phyloP scores from a whole-genome alignment of 345 rosid genomes.

The Acer yangbiense region DNA sequence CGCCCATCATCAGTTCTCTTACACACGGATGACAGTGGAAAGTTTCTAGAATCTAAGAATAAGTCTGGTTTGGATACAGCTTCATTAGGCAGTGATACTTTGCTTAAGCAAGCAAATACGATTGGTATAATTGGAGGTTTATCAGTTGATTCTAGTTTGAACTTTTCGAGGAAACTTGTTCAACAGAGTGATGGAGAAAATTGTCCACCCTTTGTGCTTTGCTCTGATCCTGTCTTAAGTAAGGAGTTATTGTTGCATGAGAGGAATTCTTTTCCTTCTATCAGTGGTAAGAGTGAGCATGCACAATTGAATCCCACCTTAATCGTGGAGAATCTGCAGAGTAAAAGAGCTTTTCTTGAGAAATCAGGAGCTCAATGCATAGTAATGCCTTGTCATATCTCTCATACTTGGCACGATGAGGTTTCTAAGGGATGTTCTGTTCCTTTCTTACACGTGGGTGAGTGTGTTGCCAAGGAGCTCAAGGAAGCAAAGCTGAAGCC shows the following conservation, averaged over 20 bases:
- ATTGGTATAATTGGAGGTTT: conserved; percentile 79
- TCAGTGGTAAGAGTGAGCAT: conserved; percentile 33
- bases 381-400: conserved; percentile 53
- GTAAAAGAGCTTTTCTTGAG: conserved; percentile 44
- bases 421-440: conserved; percentile 37
- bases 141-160: conserved; percentile 53
- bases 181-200: conserved; percentile 52
- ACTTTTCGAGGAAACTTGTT: conserved; percentile 58
- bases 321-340: conserved; percentile 40
- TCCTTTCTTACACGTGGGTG: conserved; percentile 46
- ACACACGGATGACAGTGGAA: conserved; percentile 56
- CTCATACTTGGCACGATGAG: conserved; percentile 51
- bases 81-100: conserved; percentile 29
- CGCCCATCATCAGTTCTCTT: conserved; percentile 58
- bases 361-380: conserved; percentile 55
- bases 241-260: conserved; percentile 54
- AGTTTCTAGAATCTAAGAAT: conserved; percentile 46
- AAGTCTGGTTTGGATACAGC: conserved; percentile 34
- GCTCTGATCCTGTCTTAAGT: conserved; percentile 68
- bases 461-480: conserved; percentile 57
- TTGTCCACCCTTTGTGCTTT: conserved; percentile 61
- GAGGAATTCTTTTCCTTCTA: conserved; percentile 45
- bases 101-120: conserved; percentile 53
- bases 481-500: conserved; percentile 54
- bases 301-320: conserved; percentile 30